Evolutionary conservation across 1,284 basidiomycete species (phyloP), one percentile per base, ranked within the genome.

Genomic region (Grifola frondosa): DNA sequence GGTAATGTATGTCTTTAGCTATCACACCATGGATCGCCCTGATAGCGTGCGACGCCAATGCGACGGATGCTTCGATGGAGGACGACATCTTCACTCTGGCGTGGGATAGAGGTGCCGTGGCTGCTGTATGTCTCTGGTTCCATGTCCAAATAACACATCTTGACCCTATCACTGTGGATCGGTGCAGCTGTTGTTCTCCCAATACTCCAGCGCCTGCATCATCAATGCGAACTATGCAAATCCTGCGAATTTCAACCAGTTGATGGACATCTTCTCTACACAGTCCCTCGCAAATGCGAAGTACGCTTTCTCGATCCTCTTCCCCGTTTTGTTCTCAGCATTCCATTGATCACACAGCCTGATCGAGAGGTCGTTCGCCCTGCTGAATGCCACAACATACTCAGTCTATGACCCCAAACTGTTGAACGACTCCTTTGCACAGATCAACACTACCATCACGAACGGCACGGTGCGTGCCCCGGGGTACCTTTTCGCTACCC

Each of bases 21-120:
- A 75, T 68, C 2, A 89, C 91, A 0, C 91, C 91, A 6, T 95
- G 91, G 90, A 88, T 95, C 50, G 91, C 92, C 5, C 77, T 92
- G 54, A 79, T 95, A 34, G 78, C 80, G 10, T 95, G 91, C 62
- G 91, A 93, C 58, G 59, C 61, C 40, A 91, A 92, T 61, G 76
- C 81, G 19, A 88, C 87, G 5, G 65, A 75, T 48, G 70, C 77
- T 7, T 77, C 78, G 1, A 59, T 71, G 51, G 69, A 75, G 4
- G 58, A 67, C 36, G 91, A 95, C 62, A 79, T 93, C 40, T 91
- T 94, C 63, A 89, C 88, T 0, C 69, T 90, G 29, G 90, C 88
- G 10, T 69, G 77, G 31, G 80, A 86, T 52, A 70, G 79, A 44
- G 92, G 92, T 5, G 91, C 91, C 0, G 77, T 81, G 20, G 84